These are phyloP conservation scores for Yamagishiella unicocca DNA, from an alignment of 139 green algal genomes.

Conservation along the genomic window DNA sequence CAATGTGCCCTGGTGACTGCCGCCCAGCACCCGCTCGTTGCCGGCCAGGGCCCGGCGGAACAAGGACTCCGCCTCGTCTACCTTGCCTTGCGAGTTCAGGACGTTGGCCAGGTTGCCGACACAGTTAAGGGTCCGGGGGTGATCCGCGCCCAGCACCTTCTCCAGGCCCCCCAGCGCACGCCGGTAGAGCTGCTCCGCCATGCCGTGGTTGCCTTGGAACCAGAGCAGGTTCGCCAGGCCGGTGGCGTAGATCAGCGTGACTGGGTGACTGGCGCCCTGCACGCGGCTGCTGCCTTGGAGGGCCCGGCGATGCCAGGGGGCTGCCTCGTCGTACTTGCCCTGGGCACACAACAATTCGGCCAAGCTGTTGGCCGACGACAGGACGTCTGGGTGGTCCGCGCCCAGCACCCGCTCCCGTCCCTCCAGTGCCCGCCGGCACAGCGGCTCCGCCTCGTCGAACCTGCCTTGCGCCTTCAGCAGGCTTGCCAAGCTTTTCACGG, in stretches of 20 bases:
- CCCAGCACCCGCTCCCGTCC: constrained; percentile 1
- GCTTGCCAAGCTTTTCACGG: neutral
- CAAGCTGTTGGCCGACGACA: neutral
- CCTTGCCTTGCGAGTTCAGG: neutral
- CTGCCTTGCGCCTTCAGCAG: neutral
- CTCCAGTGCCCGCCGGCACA: neutral
- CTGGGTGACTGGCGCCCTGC: neutral
- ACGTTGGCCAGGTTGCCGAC: neutral
- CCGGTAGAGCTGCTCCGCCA: neutral
- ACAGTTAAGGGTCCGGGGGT: neutral
- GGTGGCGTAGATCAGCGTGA: neutral
- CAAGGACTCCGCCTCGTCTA: neutral
- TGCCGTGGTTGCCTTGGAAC: neutral
- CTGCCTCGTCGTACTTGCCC: constrained; percentile 4
- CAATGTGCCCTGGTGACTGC: neutral
- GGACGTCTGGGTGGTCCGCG: neutral
- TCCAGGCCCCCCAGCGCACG: neutral
- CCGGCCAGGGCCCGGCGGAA: neutral
- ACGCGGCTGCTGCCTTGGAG: neutral
- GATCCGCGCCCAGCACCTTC: neutral
- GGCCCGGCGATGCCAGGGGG: neutral
- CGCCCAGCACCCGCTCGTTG: neutral
- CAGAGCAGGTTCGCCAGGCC: neutral
- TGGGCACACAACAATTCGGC: neutral
- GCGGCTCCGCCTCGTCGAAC: neutral